These are phyloP conservation scores for Arctium minus DNA, from an alignment of 129 eudicot species.

Conservation along the genomic window DNA sequence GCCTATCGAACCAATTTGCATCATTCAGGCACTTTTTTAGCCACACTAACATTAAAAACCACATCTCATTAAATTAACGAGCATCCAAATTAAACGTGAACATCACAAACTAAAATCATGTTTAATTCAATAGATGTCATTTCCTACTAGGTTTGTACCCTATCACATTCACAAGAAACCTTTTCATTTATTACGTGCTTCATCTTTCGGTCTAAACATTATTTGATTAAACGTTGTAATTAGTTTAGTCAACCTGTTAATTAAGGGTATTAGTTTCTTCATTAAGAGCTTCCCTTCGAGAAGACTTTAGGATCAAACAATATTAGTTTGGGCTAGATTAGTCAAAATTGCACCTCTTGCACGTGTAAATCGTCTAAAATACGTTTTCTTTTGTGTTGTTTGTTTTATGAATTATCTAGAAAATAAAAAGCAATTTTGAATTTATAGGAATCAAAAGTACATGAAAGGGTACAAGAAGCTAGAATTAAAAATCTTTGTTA, in stretches of 20 bases:
- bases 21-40: neutral
- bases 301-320: conserved; percentile 18
- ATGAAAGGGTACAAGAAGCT: neutral
- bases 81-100: neutral
- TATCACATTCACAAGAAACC: conserved; percentile 1
- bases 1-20: neutral
- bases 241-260: conserved; percentile 21
- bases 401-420: neutral
- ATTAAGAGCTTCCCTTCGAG: conserved; percentile 14
- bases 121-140: neutral
- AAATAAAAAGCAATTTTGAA: neutral
- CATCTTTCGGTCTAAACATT: neutral
- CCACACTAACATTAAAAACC: neutral
- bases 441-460: neutral
- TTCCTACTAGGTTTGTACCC: neutral
- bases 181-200: neutral
- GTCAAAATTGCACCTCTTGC: conserved; percentile 22
- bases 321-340: neutral
- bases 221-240: conserved; percentile 1
- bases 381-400: neutral
- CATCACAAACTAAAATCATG: neutral
- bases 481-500: too few relatives aligned
- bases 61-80: neutral
- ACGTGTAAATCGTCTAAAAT: neutral
- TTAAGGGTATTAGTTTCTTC: conserved; percentile 4